phyloP scores from a whole-genome alignment of 257 asterid genomes.

The Plantago ovata region DNA sequence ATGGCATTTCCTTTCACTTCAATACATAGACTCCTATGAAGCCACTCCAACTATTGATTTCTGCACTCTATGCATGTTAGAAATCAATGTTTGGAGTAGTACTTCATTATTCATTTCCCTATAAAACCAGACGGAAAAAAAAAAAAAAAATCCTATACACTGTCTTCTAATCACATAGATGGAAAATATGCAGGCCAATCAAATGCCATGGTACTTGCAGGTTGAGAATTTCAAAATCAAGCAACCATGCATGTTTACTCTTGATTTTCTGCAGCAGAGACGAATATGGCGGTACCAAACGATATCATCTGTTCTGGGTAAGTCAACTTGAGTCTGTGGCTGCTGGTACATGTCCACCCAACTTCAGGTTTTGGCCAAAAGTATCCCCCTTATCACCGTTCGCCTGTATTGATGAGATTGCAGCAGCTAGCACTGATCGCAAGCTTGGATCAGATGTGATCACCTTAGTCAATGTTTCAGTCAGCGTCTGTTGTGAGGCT shows the following conservation, averaged over 20 bases:
- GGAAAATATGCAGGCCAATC: conserved; percentile 10
- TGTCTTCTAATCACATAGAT: conserved; percentile 12
- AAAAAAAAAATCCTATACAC: conserved; percentile 17
- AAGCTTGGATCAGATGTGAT: conserved; percentile 75
- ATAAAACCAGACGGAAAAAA: neutral
- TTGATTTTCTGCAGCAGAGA: conserved; percentile 18
- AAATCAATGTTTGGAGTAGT: conserved; percentile 28
- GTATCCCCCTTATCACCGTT: conserved; percentile 19
- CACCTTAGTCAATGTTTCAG: conserved; percentile 76
- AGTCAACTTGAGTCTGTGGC: conserved; percentile 15
- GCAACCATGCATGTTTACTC: conserved; percentile 16
- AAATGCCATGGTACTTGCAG: conserved; percentile 11
- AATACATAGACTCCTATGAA: conserved; percentile 14
- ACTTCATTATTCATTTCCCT: conserved; percentile 25
- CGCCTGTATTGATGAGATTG: conserved; percentile 59
- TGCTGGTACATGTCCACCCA: conserved; percentile 21
- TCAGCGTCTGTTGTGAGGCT: conserved; percentile 50
- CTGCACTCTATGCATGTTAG: conserved; percentile 8
- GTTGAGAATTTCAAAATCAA: conserved; percentile 14
- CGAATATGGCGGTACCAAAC: conserved; percentile 7
- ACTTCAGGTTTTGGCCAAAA: conserved; percentile 25
- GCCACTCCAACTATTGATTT: conserved; percentile 29
- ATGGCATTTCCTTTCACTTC: conserved; percentile 5
- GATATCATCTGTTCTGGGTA: conserved; percentile 11
- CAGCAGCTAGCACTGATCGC: conserved; percentile 63